Percentiles rank a stretch among this genome's conserved stretches.
Evolutionary conservation across 2,329 filamentous ascomycete species (phyloP).

Genomic region (Penicillium sp.): DNA sequence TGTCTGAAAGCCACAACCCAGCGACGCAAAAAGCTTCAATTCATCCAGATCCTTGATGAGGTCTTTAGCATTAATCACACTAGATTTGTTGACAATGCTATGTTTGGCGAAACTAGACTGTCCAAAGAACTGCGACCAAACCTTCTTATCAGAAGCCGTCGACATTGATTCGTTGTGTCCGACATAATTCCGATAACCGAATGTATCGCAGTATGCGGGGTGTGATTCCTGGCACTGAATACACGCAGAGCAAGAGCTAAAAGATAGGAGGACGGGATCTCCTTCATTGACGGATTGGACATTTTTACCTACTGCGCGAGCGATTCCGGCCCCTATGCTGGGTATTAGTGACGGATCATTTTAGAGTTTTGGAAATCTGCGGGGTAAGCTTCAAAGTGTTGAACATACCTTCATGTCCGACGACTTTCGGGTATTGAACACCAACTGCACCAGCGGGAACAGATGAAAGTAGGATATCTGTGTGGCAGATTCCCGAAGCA

Average conservation of each 20-base stretch:
- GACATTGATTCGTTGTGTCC: conserved; percentile 10
- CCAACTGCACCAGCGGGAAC: conserved; percentile 6
- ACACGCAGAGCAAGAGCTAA: conserved; percentile 35
- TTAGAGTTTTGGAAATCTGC: too few species aligned
- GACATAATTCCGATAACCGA: conserved; percentile 11
- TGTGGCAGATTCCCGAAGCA: conserved; percentile 20
- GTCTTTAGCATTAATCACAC: conserved; percentile 23
- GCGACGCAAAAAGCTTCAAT: conserved; percentile 24
- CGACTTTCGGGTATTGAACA: conserved; percentile 25
- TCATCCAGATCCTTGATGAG: conserved; percentile 17
- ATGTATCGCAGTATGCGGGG: conserved; percentile 30
- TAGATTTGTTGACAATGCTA: conserved; percentile 25
- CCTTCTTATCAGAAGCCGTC: neutral
- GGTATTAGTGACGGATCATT: neutral
- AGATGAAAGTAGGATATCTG: conserved; percentile 14
- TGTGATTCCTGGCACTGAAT: conserved; percentile 27
- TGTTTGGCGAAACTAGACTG: conserved; percentile 31
- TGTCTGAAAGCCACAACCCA: conserved; percentile 34
- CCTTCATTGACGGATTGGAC: conserved; percentile 12
- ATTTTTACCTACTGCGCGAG: conserved; percentile 12
- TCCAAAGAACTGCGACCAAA: conserved; percentile 27
- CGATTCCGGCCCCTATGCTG: conserved; percentile 19
- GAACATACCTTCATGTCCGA: conserved; percentile 31
- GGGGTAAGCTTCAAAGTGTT: neutral
- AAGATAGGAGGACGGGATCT: conserved; percentile 37